A percentile compares a stretch with the other conserved stretches of the same genome.
Conservation (phyloP, 2,329 filamentous ascomycete species). For the Epichloe glyceriae region DNA sequence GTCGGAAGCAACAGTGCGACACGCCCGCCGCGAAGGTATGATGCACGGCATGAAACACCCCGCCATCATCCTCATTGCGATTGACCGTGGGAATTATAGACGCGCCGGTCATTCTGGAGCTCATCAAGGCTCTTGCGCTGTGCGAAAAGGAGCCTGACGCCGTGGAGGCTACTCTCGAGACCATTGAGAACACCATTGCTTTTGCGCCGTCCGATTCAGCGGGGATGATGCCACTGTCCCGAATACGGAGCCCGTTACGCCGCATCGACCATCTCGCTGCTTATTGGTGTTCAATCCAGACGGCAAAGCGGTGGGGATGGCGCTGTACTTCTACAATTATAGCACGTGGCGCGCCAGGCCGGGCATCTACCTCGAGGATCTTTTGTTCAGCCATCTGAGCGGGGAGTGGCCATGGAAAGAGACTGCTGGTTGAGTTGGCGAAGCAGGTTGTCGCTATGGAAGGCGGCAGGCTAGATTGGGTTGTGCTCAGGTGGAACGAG, state of each 20-base stretch:
- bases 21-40: constrained; percentile 47
- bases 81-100: constrained; percentile 36
- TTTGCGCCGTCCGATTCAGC: constrained; percentile 47
- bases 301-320: constrained; percentile 54
- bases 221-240: constrained; percentile 24
- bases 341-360: constrained; percentile 81
- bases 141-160: constrained; percentile 68
- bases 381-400: constrained; percentile 60
- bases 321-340: constrained; percentile 91
- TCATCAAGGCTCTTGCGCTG: constrained; percentile 75
- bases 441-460: constrained; percentile 60
- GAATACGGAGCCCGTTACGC: constrained; percentile 39
- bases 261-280: constrained; percentile 57
- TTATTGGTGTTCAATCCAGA: constrained; percentile 48
- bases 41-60: not conserved
- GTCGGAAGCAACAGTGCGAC: constrained; percentile 14
- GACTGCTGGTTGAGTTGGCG: constrained; percentile 63
- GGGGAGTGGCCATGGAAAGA: constrained; percentile 69
- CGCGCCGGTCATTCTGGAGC: constrained; percentile 61
- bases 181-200: constrained; percentile 62
- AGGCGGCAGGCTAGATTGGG: constrained; percentile 76
- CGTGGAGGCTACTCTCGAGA: constrained; percentile 67
- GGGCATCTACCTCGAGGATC: constrained; percentile 85
- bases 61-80: constrained; percentile 1
- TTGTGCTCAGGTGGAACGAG: constrained; percentile 85